Conservation (phyloP, 805 yeast genomes). For the Wickerhamiella spandovensis region DNA sequence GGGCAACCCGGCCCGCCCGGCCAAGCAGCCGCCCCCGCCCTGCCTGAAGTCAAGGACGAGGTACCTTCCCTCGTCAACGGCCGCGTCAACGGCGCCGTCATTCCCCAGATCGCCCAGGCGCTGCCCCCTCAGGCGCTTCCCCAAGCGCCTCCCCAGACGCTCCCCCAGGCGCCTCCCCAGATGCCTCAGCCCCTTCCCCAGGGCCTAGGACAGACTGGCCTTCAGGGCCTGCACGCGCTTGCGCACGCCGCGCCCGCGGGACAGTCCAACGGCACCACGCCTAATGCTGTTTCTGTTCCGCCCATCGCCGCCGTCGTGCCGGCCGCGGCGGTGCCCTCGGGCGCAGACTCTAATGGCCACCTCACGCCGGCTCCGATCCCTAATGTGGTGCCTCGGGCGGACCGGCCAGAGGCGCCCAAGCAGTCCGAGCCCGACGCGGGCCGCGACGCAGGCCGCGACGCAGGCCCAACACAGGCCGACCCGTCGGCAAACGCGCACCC, state of each 20-base stretch:
- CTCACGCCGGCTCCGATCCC: not conserved
- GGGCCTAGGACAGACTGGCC: not conserved
- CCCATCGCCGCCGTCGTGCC: no score
- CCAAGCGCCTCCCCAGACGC: no score
- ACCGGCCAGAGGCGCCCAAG: not conserved
- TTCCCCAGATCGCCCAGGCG: not conserved
- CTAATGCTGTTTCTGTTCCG: no score
- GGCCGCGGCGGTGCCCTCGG: not conserved
- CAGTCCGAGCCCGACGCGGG: not conserved
- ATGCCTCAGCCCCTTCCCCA: no score
- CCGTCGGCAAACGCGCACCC: constrained; percentile 6
- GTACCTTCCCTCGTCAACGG: not conserved
- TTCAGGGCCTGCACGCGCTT: not conserved
- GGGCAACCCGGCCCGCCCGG: no score
- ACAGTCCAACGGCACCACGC: no score
- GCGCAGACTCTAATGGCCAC: not conserved
- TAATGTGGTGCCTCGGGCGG: not conserved
- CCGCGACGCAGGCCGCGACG: no score
- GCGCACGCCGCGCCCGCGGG: no score
- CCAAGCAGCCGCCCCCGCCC: no score
- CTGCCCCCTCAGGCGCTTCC: no score
- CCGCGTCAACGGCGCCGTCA: not conserved
- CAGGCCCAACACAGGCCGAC: constrained; percentile 5
- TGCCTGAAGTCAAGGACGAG: not conserved
- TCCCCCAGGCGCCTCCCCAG: no score